A percentile compares a stretch with the other conserved stretches of the same genome.
phyloP scores from a whole-genome alignment of 352 stramenopile genomes.

The Phytophthora europaea region DNA sequence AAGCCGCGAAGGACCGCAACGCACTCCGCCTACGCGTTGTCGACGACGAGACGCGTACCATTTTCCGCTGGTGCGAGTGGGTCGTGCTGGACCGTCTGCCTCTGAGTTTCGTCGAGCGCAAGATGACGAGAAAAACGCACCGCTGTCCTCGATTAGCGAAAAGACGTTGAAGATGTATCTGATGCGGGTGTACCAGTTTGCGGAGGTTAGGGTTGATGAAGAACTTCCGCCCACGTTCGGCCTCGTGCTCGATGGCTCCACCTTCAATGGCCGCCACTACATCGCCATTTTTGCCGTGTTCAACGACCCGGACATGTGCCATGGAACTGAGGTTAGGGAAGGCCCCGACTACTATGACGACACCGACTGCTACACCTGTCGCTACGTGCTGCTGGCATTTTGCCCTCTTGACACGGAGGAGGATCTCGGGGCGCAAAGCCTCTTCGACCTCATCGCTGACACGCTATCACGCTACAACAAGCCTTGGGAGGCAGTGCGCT shows the following conservation, averaged over 20 bases:
- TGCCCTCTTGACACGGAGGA: slow-evolving; percentile 20
- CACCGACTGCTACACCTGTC: slow-evolving; percentile 22
- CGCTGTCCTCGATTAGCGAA: slow-evolving; percentile 6
- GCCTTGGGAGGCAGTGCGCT: slow-evolving; percentile 22
- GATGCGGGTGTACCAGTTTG: not conserved
- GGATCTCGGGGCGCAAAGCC: slow-evolving; percentile 18
- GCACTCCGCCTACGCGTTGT: no score
- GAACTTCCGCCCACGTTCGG: slow-evolving; percentile 14
- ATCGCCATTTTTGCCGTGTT: slow-evolving; percentile 35
- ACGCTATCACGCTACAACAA: slow-evolving; percentile 23
- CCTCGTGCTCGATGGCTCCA: slow-evolving; percentile 26
- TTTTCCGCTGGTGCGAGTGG: no score
- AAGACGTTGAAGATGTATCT: slow-evolving; percentile 15
- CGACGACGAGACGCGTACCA: no score
- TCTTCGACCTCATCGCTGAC: slow-evolving; percentile 32
- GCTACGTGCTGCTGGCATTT: slow-evolving; percentile 23
- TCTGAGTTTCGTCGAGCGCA: slow-evolving; percentile 6
- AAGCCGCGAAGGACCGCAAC: no score
- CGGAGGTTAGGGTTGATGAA: slow-evolving; percentile 16
- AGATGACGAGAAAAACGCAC: slow-evolving; percentile 6
- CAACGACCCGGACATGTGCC: slow-evolving; percentile 5
- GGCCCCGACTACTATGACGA: slow-evolving; percentile 29
- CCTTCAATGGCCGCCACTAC: slow-evolving; percentile 19
- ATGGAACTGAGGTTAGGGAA: not conserved
- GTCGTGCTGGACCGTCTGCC: no score